Percentiles rank a stretch among this genome's conserved stretches.
Evolutionary conservation across 169 alveolate species (phyloP).

Genomic region (Theileria equi): DNA sequence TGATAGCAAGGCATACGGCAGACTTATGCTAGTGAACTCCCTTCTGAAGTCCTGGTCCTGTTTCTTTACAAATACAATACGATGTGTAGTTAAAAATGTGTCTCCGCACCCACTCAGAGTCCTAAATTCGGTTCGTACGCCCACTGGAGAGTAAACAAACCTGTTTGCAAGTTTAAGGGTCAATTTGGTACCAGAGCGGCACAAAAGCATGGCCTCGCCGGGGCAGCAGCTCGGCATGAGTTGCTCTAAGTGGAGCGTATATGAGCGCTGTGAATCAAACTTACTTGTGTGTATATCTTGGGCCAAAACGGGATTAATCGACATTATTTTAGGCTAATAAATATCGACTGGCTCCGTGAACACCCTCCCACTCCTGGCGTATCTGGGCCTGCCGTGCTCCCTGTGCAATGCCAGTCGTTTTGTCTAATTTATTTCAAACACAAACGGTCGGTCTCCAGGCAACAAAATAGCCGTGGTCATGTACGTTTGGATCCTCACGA

Average conservation of each 20-base stretch:
- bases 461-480: no score
- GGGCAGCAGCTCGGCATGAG: conserved; percentile 28
- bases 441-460: no score
- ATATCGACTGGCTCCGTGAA: no score
- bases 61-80: conserved; percentile 55
- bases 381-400: no score
- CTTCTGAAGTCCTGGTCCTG: conserved; percentile 25
- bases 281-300: conserved; percentile 55
- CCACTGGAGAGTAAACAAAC: conserved; percentile 5
- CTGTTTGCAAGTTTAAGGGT: neutral
- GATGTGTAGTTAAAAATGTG: conserved; percentile 46
- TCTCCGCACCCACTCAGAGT: conserved; percentile 44
- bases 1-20: conserved; percentile 47
- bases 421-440: no score
- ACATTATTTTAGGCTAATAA: no score
- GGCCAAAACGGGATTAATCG: conserved; percentile 51
- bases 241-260: conserved; percentile 19
- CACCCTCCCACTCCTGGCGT: no score
- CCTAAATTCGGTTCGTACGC: conserved; percentile 9
- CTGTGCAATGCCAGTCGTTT: no score
- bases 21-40: conserved; percentile 41
- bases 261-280: neutral
- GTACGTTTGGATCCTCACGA: no score
- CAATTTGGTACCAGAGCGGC: conserved; percentile 7
- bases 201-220: conserved; percentile 42